A percentile compares a stretch with the other conserved stretches of the same genome.
These are phyloP conservation scores for Lasiodiplodia sp. DNA, from an alignment of 2,329 filamentous ascomycete species.

Conservation along the genomic window DNA sequence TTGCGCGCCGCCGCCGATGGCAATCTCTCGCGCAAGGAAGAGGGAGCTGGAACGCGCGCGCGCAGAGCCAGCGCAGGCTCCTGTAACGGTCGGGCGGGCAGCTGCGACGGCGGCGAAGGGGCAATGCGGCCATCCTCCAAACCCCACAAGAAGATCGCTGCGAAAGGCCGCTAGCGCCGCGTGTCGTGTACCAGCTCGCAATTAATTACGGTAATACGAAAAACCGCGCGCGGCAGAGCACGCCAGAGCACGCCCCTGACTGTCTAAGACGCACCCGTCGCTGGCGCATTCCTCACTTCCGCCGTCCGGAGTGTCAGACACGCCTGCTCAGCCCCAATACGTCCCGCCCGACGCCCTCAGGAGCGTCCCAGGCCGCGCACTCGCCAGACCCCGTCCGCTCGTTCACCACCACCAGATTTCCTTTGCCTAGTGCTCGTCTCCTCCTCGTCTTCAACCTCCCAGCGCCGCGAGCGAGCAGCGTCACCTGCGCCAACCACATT, in stretches of 20 bases:
- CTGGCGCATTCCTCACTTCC: conserved; percentile 26
- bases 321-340: conserved; percentile 29
- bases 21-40: conserved; percentile 28
- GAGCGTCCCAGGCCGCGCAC: conserved; percentile 22
- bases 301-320: conserved; percentile 25
- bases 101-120: conserved; percentile 12
- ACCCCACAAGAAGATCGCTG: conserved; percentile 28
- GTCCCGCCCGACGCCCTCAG: conserved; percentile 26
- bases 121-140: conserved; percentile 18
- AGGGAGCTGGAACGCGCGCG: conserved; percentile 7
- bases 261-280: conserved; percentile 18
- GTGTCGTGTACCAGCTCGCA: conserved; percentile 20
- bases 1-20: conserved; percentile 24
- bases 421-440: conserved; percentile 15
- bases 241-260: conserved; percentile 27
- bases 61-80: neutral
- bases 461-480: conserved; percentile 6
- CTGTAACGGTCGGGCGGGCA: conserved; percentile 24
- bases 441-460: conserved; percentile 3
- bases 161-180: conserved; percentile 24
- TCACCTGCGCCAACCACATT: conserved; percentile 15
- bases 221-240: conserved; percentile 19
- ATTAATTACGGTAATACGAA: conserved; percentile 29
- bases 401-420: conserved; percentile 22
- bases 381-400: conserved; percentile 16